These are phyloP conservation scores for Candida anutae DNA, from an alignment of 1,139 yeast species.

Conservation along the genomic window DNA sequence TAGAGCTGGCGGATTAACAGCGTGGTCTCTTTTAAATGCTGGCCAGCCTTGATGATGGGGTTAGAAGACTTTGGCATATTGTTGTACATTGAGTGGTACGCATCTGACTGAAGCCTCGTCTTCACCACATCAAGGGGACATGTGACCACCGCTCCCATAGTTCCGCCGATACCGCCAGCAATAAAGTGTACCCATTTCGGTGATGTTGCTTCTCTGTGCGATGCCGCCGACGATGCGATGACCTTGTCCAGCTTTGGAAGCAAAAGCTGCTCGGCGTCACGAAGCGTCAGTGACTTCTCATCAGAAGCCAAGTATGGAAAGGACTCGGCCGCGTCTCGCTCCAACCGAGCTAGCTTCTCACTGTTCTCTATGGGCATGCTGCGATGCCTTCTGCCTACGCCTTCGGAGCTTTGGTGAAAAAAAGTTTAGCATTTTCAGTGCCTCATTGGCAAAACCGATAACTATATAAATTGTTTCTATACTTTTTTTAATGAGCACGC, in stretches of 20 bases:
- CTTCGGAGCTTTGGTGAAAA: no score
- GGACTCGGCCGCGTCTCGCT: constrained; percentile 51
- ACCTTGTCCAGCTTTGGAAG: constrained; percentile 7
- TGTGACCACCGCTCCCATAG: constrained; percentile 93
- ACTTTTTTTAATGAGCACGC: no score
- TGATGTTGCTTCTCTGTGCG: constrained; percentile 5
- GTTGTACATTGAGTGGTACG: constrained; percentile 39
- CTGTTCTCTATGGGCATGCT: no score
- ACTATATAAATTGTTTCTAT: no score
- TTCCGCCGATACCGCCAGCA: constrained; percentile 99
- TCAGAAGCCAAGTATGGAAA: constrained; percentile 62
- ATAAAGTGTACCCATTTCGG: constrained; percentile 91
- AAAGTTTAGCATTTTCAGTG: no score
- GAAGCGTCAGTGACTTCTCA: constrained; percentile 48
- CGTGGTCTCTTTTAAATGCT: constrained; percentile 80
- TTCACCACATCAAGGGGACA: constrained; percentile 96
- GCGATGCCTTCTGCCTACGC: no score
- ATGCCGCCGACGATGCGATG: neutral
- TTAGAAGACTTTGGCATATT: constrained; percentile 34
- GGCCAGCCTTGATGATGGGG: constrained; percentile 38
- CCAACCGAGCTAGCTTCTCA: constrained; percentile 22
- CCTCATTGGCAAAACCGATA: no score
- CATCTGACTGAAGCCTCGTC: constrained; percentile 89
- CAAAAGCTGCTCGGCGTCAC: constrained; percentile 23
- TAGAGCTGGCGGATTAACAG: constrained; percentile 64